phyloP scores from a whole-genome alignment of 1,139 yeast species.

The Suhomyces kunorum region DNA sequence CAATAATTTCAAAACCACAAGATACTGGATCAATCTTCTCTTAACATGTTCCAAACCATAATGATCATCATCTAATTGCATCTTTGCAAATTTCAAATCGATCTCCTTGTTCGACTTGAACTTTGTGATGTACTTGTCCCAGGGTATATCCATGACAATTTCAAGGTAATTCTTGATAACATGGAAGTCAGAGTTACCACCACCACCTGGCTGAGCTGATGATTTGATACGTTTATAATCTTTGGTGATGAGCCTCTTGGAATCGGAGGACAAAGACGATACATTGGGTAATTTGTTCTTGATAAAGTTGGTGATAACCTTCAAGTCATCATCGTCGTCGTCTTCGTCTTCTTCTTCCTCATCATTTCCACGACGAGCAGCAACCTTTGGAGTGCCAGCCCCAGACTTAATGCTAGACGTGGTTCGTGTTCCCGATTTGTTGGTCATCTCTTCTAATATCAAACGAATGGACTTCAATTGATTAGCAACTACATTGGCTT shows the following conservation, averaged over 20 bases:
- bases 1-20: constrained; percentile 73
- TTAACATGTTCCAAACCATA: constrained; percentile 83
- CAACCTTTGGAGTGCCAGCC: constrained; percentile 5
- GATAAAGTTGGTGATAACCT: constrained; percentile 45
- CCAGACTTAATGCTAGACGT: constrained; percentile 9
- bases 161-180: constrained; percentile 72
- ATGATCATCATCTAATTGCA: constrained; percentile 74
- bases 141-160: constrained; percentile 67
- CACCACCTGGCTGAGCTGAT: constrained; percentile 51
- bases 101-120: constrained; percentile 46
- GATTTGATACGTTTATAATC: constrained; percentile 64
- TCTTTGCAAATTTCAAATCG: constrained; percentile 56
- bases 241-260: constrained; percentile 57
- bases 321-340: constrained; percentile 49
- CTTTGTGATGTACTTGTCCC: constrained; percentile 48
- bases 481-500: constrained; percentile 58
- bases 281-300: constrained; percentile 49
- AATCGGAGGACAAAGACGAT: constrained; percentile 45
- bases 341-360: constrained; percentile 34
- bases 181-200: constrained; percentile 66
- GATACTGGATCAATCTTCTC: constrained; percentile 75
- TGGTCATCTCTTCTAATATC: constrained; percentile 55
- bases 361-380: constrained; percentile 15
- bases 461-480: constrained; percentile 59
- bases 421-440: constrained; percentile 14